phyloP scores from a whole-genome alignment of 257 asterid genomes.

The Fraxinus cuspidata region DNA sequence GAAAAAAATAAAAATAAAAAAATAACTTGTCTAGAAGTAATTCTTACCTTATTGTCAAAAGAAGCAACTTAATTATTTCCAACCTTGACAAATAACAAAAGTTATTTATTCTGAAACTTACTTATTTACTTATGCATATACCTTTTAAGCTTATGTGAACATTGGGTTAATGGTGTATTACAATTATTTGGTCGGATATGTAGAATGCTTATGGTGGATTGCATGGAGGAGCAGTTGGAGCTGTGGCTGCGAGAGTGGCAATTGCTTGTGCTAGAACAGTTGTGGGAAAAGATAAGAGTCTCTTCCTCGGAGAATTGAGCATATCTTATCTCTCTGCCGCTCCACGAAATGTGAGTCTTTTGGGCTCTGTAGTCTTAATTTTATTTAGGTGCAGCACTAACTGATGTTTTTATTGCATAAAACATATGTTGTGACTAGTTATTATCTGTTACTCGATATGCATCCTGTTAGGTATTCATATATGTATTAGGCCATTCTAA shows the following conservation, averaged over 20 bases:
- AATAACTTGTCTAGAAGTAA: background rate
- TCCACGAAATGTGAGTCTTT: slow-evolving; percentile 50
- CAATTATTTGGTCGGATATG: slow-evolving; percentile 15
- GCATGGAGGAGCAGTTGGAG: slow-evolving; percentile 92
- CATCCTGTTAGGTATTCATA: background rate
- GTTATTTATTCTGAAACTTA: background rate
- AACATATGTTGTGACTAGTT: background rate
- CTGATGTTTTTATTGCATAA: background rate
- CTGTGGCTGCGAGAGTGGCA: slow-evolving; percentile 69
- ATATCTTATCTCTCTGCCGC: slow-evolving; percentile 76
- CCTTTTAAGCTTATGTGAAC: background rate
- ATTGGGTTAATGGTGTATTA: slow-evolving; percentile 14
- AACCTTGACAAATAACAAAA: background rate
- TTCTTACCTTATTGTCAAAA: background rate
- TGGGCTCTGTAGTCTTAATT: background rate
- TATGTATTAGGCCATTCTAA: background rate
- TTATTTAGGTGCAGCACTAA: background rate
- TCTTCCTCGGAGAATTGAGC: slow-evolving; percentile 87
- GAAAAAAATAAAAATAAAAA: too few relatives aligned
- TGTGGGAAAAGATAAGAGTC: slow-evolving; percentile 63
- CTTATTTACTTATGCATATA: background rate
- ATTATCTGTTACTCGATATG: background rate
- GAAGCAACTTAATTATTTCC: background rate
- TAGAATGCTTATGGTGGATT: slow-evolving; percentile 70
- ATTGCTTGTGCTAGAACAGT: slow-evolving; percentile 84